phyloP scores from a whole-genome alignment of 2,329 filamentous ascomycete genomes.

The Microcyclospora tardicrescens region DNA sequence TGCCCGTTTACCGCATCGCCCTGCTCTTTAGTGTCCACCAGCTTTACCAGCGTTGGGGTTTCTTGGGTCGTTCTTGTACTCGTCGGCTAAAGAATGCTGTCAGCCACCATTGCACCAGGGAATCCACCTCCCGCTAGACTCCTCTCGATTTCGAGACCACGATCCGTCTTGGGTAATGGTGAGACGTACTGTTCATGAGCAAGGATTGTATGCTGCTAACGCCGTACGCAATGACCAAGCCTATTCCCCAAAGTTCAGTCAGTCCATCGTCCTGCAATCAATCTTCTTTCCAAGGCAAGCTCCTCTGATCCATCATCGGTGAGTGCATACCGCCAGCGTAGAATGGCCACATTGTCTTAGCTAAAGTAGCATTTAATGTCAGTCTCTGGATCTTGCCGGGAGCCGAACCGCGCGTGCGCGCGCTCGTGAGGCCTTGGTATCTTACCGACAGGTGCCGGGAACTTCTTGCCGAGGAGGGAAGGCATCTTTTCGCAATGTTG shows the following conservation, averaged over 20 bases:
- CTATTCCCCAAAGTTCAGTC: slow-evolving; percentile 33
- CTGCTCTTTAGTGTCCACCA: too few relatives aligned
- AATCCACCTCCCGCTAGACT: neutral
- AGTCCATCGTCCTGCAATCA: slow-evolving; percentile 4
- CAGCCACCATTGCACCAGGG: slow-evolving; percentile 2
- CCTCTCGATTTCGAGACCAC: neutral
- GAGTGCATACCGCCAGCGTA: slow-evolving; percentile 66
- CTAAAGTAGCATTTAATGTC: slow-evolving; percentile 35
- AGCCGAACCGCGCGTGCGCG: neutral
- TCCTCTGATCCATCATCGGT: neutral
- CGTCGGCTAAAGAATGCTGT: slow-evolving; percentile 49
- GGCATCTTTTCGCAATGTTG: slow-evolving; percentile 11
- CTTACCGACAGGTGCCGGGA: slow-evolving; percentile 36
- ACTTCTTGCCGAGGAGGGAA: slow-evolving; percentile 39
- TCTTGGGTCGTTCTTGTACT: slow-evolving; percentile 95
- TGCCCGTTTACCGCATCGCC: too few relatives aligned
- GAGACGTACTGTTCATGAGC: slow-evolving; percentile 64
- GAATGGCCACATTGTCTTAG: slow-evolving; percentile 85
- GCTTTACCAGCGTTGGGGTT: slow-evolving; percentile 42
- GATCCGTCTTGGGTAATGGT: neutral
- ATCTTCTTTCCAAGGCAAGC: neutral
- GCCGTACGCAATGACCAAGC: slow-evolving; percentile 77
- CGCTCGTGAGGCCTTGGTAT: slow-evolving; percentile 3
- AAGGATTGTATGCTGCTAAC: slow-evolving; percentile 71
- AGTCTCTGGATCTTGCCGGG: neutral